phyloP scores from a whole-genome alignment of 140 eudicot genomes.

The Flaveria floridana region DNA sequence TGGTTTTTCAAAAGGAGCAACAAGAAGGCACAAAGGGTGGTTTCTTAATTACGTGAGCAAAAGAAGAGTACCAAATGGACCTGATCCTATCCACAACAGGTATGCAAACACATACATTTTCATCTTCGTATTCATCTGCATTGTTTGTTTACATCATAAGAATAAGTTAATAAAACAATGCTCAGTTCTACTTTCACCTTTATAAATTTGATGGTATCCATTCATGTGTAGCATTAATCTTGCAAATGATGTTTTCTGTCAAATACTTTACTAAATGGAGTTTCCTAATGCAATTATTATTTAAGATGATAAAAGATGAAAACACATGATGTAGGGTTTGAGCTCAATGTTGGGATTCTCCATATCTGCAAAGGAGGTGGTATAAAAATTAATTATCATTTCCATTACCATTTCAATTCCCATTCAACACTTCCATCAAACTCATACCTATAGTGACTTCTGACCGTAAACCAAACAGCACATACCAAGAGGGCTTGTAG shows the following conservation, averaged over 20 bases:
- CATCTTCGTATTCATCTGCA: constrained; percentile 2
- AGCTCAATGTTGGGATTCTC: background rate
- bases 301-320: constrained; percentile 4
- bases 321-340: background rate
- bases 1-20: constrained; percentile 25
- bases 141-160: background rate
- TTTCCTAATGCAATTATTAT: background rate
- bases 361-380: background rate
- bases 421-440: background rate
- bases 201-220: constrained; percentile 2
- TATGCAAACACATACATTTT: constrained; percentile 32
- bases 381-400: background rate
- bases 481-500: no score
- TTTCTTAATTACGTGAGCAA: constrained; percentile 57
- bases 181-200: background rate
- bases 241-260: constrained; percentile 18
- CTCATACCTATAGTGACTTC: background rate
- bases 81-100: constrained; percentile 97
- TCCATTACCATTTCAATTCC: background rate
- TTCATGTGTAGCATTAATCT: constrained; percentile 18
- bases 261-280: background rate
- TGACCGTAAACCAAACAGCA: background rate
- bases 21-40: constrained; percentile 28
- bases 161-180: background rate
- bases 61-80: constrained; percentile 90